Conservation (phyloP, 1,139 yeast species). For the Kluyveromyces sp. region DNA sequence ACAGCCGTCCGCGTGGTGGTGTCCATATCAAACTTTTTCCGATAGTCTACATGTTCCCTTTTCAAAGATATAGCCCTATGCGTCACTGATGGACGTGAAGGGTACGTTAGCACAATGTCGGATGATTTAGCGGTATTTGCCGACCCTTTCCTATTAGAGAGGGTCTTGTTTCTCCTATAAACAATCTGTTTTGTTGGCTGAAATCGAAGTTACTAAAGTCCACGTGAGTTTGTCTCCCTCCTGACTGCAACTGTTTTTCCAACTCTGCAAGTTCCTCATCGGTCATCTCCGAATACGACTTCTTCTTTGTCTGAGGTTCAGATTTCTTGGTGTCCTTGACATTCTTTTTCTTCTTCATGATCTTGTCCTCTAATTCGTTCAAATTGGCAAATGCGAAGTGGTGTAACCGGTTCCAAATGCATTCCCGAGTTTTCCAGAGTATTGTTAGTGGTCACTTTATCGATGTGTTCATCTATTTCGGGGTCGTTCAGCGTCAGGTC, state of each 20-base stretch:
- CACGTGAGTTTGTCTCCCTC: constrained; percentile 20
- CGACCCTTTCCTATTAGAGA: not conserved
- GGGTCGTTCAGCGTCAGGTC: constrained; percentile 19
- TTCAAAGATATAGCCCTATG: constrained; percentile 45
- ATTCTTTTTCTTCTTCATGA: constrained; percentile 7
- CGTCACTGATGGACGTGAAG: constrained; percentile 45
- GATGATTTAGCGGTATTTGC: not conserved
- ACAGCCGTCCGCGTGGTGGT: constrained; percentile 41
- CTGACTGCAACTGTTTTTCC: constrained; percentile 45
- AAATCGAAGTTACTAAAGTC: constrained; percentile 29
- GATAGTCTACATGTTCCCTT: constrained; percentile 38
- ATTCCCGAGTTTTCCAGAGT: constrained; percentile 27
- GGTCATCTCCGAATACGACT: constrained; percentile 56
- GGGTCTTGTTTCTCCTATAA: constrained; percentile 9
- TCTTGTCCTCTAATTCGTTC: constrained; percentile 28
- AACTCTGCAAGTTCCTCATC: constrained; percentile 54
- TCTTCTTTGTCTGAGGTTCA: constrained; percentile 32
- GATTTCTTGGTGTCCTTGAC: not conserved
- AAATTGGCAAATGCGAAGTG: constrained; percentile 28
- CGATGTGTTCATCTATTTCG: constrained; percentile 15
- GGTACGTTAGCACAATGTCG: constrained; percentile 31
- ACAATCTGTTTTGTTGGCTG: constrained; percentile 20
- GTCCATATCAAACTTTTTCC: constrained; percentile 10
- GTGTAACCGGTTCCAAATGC: constrained; percentile 19
- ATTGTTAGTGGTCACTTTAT: constrained; percentile 19